Conservation (phyloP, 306 rosid species). For the Benincasa hispida region DNA sequence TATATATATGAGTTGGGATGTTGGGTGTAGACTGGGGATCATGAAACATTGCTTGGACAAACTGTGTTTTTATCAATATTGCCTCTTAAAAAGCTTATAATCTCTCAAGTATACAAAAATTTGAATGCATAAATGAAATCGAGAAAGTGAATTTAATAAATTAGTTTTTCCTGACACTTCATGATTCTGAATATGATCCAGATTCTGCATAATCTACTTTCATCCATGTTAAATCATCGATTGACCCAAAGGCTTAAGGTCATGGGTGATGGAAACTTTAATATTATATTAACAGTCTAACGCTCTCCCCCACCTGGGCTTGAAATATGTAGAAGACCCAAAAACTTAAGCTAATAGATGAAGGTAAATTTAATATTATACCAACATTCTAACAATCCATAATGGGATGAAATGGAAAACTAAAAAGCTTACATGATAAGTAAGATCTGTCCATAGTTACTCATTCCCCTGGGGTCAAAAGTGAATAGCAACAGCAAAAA, state of each 20-base stretch:
- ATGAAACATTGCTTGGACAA: constrained; percentile 16
- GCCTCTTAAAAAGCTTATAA: neutral
- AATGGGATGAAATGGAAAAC: neutral
- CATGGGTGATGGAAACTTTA: too few relatives aligned
- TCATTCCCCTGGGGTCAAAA: neutral
- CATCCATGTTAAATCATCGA: neutral
- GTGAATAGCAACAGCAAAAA: too few relatives aligned
- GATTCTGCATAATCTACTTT: neutral
- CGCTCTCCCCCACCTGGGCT: too few relatives aligned
- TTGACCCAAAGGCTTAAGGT: too few relatives aligned
- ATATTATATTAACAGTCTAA: too few relatives aligned
- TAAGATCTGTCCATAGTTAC: neutral
- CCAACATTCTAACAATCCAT: too few relatives aligned
- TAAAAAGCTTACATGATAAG: neutral
- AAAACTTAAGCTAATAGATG: too few relatives aligned
- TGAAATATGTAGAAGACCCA: too few relatives aligned
- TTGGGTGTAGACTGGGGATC: constrained; percentile 6
- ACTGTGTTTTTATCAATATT: neutral
- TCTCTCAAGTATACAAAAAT: neutral
- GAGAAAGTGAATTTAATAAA: too few relatives aligned
- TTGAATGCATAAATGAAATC: neutral
- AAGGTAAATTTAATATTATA: too few relatives aligned
- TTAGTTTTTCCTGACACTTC: too few relatives aligned
- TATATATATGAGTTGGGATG: constrained; percentile 13
- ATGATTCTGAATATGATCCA: too few relatives aligned